Conservation (phyloP, 169 alveolate species). For the Plasmodium fragile region DNA sequence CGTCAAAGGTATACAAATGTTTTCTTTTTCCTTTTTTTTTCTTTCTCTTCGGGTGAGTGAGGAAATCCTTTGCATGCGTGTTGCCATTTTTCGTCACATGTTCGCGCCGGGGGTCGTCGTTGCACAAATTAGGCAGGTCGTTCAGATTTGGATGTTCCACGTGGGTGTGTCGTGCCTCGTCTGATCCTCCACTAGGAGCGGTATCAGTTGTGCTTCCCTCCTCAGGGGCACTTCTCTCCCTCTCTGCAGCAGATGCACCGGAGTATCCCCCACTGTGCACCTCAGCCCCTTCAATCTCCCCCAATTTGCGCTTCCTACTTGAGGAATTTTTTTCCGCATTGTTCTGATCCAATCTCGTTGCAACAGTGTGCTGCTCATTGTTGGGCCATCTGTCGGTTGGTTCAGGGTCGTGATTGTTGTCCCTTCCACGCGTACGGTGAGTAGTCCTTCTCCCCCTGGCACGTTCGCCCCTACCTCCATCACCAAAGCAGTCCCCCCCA, state of each 20-base stretch:
- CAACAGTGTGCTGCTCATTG: background rate
- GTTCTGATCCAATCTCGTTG: background rate
- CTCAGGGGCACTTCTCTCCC: background rate
- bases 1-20: constrained; percentile 23
- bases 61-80: background rate
- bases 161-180: background rate
- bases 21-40: constrained; percentile 7
- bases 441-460: background rate
- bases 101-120: background rate
- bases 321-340: background rate
- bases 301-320: background rate
- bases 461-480: background rate
- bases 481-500: background rate
- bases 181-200: background rate
- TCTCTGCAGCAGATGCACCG: background rate
- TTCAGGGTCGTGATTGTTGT: background rate
- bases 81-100: background rate
- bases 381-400: background rate
- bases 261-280: background rate
- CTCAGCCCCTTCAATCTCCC: background rate
- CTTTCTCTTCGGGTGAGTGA: background rate
- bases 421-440: background rate
- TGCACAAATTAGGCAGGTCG: background rate
- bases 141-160: background rate
- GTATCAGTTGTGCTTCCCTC: background rate